These are phyloP conservation scores for Ceratobasidium sp. DNA, from an alignment of 1,284 basidiomycete genomes.

Conservation along the genomic window DNA sequence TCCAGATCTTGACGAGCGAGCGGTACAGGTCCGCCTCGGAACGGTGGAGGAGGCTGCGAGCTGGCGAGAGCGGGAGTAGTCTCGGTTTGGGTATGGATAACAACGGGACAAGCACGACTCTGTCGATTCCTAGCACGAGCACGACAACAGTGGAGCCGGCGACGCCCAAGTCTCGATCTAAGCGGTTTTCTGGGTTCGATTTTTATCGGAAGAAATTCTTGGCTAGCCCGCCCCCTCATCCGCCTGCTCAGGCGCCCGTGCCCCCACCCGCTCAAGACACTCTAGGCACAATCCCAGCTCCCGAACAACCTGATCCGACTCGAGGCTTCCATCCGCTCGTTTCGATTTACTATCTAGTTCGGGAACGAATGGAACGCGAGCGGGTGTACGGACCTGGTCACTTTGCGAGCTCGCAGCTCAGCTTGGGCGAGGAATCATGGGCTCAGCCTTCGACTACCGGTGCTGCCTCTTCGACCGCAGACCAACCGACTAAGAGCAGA, in stretches of 20 bases:
- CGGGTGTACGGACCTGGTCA: constrained; percentile 92
- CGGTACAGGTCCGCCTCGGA: constrained; percentile 80
- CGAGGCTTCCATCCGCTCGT: constrained; percentile 94
- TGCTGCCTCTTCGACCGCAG: not conserved
- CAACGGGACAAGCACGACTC: constrained; percentile 2
- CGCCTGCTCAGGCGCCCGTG: constrained; percentile 54
- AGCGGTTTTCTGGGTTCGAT: constrained; percentile 91
- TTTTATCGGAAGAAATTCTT: constrained; percentile 95
- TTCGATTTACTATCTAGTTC: constrained; percentile 95
- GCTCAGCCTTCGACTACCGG: not conserved
- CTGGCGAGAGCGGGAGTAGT: constrained; percentile 63
- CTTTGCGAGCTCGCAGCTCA: constrained; percentile 92
- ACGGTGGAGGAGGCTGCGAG: constrained; percentile 82
- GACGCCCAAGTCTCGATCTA: constrained; percentile 58
- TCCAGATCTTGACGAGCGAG: constrained; percentile 84
- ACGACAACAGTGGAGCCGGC: constrained; percentile 48
- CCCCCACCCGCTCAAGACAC: constrained; percentile 63
- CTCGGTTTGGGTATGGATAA: constrained; percentile 21
- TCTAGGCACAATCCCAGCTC: constrained; percentile 63
- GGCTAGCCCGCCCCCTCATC: constrained; percentile 73
- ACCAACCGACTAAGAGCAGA: constrained; percentile 64
- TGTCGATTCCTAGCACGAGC: constrained; percentile 19
- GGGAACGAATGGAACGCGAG: constrained; percentile 96
- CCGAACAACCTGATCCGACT: constrained; percentile 80
- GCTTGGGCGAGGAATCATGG: constrained; percentile 50